Evolutionary conservation across 768 basidiomycete species (phyloP).

Genomic region (Kwoniella bestiolae): DNA sequence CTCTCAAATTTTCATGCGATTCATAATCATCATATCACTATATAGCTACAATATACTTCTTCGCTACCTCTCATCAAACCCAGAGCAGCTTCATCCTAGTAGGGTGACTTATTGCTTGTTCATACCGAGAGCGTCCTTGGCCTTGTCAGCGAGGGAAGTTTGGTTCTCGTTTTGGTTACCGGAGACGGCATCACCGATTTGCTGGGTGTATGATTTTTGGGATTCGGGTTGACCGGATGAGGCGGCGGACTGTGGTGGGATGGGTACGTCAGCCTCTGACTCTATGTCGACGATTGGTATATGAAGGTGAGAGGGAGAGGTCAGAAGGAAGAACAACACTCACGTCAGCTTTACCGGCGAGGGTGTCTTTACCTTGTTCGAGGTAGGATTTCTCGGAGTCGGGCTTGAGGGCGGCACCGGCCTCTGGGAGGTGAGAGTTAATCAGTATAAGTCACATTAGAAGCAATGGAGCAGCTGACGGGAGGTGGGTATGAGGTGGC

Average conservation of each 20-base stretch:
- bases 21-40: conserved; percentile 4
- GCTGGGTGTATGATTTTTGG: conserved; percentile 44
- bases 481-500: background rate
- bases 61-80: background rate
- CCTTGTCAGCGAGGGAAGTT: conserved; percentile 42
- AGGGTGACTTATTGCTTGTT: conserved; percentile 21
- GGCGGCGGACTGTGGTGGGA: conserved; percentile 40
- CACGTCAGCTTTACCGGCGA: conserved; percentile 49
- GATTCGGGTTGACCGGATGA: conserved; percentile 50
- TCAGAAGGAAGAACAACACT: no score
- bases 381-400: conserved; percentile 53
- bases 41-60: conserved; percentile 24
- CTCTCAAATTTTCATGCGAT: conserved; percentile 9
- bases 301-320: no score
- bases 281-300: no score
- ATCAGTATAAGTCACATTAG: conserved; percentile 1
- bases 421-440: conserved; percentile 34
- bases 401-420: conserved; percentile 53
- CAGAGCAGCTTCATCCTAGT: background rate
- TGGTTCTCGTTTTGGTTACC: conserved; percentile 55
- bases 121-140: conserved; percentile 42
- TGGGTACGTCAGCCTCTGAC: background rate
- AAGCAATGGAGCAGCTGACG: background rate
- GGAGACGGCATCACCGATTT: conserved; percentile 26
- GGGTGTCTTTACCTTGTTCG: conserved; percentile 49